Evolutionary conservation across 805 yeast species (phyloP).

Genomic region (Geotrichum ghanense): DNA sequence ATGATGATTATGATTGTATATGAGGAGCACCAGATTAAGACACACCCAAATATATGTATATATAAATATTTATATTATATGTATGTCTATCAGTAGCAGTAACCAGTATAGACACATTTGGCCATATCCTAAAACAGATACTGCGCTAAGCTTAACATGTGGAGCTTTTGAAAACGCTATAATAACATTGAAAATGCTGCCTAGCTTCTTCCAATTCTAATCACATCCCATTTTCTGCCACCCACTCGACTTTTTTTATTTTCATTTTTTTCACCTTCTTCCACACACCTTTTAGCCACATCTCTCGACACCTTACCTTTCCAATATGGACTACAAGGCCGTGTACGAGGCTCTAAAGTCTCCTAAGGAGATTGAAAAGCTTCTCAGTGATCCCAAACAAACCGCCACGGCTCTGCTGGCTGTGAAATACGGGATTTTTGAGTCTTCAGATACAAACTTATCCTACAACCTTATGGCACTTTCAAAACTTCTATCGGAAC

Average conservation of each 20-base stretch:
- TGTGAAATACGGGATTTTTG: constrained; percentile 16
- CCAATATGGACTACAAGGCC: constrained; percentile 11
- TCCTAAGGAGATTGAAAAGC: constrained; percentile 11
- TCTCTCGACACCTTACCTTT: not conserved
- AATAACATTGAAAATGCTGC: too few relatives aligned
- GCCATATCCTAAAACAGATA: too few relatives aligned
- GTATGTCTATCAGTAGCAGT: too few relatives aligned
- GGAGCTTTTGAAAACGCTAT: too few relatives aligned
- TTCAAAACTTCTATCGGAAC: constrained; percentile 9
- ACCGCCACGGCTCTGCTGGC: constrained; percentile 15
- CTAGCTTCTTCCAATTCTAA: too few relatives aligned
- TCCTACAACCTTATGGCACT: constrained; percentile 12
- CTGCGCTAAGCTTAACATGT: too few relatives aligned
- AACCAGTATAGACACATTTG: too few relatives aligned
- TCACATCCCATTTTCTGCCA: too few relatives aligned
- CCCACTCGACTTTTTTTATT: not conserved
- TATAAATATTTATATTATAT: too few relatives aligned
- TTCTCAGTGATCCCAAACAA: constrained; percentile 12
- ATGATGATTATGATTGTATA: too few relatives aligned
- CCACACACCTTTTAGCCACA: not conserved
- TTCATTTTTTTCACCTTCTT: not conserved
- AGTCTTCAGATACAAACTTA: constrained; percentile 10
- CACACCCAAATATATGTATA: too few relatives aligned
- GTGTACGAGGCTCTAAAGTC: constrained; percentile 10
- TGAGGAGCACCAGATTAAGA: too few relatives aligned